phyloP scores from a whole-genome alignment of 2,329 filamentous ascomycete genomes.

The Macrophomina pseudophaseolina region DNA sequence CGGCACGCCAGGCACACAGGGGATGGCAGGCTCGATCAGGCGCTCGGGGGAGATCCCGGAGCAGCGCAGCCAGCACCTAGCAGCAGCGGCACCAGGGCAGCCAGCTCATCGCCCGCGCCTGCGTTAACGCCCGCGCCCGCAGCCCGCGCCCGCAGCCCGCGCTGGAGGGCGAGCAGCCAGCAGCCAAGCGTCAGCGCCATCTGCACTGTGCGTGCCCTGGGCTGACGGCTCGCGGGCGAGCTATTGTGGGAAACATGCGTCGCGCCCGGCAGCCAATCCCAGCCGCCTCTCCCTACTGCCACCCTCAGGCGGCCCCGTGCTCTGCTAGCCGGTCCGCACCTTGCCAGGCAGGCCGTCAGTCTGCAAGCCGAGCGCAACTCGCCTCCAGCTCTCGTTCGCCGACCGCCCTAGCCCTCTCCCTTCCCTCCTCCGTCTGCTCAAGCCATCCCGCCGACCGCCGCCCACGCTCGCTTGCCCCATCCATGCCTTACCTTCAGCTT shows the following conservation, averaged over 20 bases:
- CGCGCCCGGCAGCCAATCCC: conserved; percentile 8
- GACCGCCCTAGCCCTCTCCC: conserved; percentile 11
- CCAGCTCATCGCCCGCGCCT: neutral
- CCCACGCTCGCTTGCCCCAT: conserved; percentile 25
- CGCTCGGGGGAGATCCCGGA: neutral
- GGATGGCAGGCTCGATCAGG: conserved; percentile 7
- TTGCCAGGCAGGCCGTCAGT: conserved; percentile 1
- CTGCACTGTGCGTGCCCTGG: neutral
- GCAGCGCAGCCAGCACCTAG: neutral
- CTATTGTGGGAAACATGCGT: no score
- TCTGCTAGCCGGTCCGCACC: neutral
- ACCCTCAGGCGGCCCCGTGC: conserved; percentile 5
- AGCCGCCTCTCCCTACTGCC: conserved; percentile 16
- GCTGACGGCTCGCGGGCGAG: conserved; percentile 13
- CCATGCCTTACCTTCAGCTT: conserved; percentile 22
- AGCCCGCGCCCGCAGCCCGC: neutral
- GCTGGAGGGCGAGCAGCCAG: neutral
- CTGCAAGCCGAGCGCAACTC: conserved; percentile 3
- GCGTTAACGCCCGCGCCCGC: neutral
- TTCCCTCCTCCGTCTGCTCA: conserved; percentile 17
- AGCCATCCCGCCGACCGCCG: conserved; percentile 8
- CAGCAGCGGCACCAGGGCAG: conserved; percentile 8
- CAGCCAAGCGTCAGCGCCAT: neutral
- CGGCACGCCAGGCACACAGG: neutral
- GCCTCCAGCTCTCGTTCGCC: conserved; percentile 1